phyloP scores from a whole-genome alignment of 345 rosid genomes.

The Hibiscus trionum region DNA sequence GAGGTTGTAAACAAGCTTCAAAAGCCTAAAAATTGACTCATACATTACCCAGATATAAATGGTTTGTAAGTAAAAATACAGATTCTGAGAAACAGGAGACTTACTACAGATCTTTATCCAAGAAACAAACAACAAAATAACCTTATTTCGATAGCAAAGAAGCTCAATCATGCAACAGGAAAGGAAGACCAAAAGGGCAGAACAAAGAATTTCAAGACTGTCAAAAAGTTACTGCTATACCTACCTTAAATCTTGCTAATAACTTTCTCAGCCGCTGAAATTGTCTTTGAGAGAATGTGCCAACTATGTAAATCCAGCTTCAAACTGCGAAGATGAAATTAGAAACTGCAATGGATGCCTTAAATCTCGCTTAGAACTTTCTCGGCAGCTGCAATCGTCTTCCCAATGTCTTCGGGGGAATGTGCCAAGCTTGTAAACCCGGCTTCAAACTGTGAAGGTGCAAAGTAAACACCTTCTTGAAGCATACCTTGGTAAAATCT shows the following conservation, averaged over 20 bases:
- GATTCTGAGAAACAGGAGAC: background rate
- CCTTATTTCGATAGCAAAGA: slow-evolving; percentile 11
- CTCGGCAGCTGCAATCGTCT: slow-evolving; percentile 74
- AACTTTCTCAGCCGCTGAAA: slow-evolving; percentile 72
- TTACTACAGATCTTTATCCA: background rate
- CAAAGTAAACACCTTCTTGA: slow-evolving; percentile 86
- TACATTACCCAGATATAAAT: background rate
- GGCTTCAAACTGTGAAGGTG: slow-evolving; percentile 93
- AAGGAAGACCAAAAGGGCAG: background rate
- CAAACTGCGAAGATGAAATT: slow-evolving; percentile 79
- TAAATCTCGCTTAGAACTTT: slow-evolving; percentile 60
- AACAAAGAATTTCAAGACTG: background rate
- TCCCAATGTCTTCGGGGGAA: slow-evolving; percentile 56
- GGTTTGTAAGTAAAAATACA: background rate
- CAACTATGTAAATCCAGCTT: slow-evolving; percentile 89
- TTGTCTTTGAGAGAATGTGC: slow-evolving; percentile 71
- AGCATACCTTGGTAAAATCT: slow-evolving; percentile 74
- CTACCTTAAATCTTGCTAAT: slow-evolving; percentile 42
- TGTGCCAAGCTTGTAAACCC: slow-evolving; percentile 96
- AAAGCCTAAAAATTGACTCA: slow-evolving; percentile 7
- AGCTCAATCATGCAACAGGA: background rate
- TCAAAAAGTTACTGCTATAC: background rate
- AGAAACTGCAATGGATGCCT: background rate
- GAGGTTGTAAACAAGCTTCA: background rate
- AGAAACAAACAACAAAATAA: background rate